Evolutionary conservation across 78 protist genomes (phyloP).

Genomic region (Planoprotostelium fungivorum): DNA sequence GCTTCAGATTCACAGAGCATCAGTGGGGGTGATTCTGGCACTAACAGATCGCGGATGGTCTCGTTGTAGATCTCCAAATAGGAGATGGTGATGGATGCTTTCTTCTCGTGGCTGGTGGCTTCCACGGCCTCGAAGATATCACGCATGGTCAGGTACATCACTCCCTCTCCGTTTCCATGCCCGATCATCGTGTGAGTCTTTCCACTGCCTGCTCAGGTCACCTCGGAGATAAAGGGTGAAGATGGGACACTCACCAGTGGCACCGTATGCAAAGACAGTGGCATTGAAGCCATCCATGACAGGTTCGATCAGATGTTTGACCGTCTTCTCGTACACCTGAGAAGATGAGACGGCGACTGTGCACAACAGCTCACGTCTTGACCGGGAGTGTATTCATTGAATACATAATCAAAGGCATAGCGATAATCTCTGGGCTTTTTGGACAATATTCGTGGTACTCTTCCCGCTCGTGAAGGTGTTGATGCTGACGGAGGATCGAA

Average conservation of each 20-base stretch:
- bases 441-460: neutral
- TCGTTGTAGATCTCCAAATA: slow-evolving; percentile 92
- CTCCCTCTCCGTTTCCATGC: slow-evolving; percentile 55
- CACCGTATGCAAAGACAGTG: slow-evolving; percentile 83
- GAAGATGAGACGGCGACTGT: too few relatives aligned
- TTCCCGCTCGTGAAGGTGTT: neutral
- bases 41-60: slow-evolving; percentile 71
- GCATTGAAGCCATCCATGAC: slow-evolving; percentile 75
- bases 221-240: neutral
- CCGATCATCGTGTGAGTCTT: slow-evolving; percentile 83
- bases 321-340: slow-evolving; percentile 3
- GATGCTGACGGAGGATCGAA: slow-evolving; percentile 26
- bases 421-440: slow-evolving; percentile 17
- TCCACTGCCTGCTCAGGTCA: slow-evolving; percentile 58
- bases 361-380: slow-evolving; percentile 30
- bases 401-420: slow-evolving; percentile 43
- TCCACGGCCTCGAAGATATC: slow-evolving; percentile 75
- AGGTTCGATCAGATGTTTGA: slow-evolving; percentile 26
- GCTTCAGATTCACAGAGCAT: slow-evolving; percentile 69
- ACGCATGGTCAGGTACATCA: slow-evolving; percentile 83
- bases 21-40: slow-evolving; percentile 17
- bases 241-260: slow-evolving; percentile 10
- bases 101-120: neutral
- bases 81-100: slow-evolving; percentile 40
- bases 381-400: slow-evolving; percentile 42